Base-by-base conservation (phyloP, 129 eudicot genomes). In the Artemisia tridentata region DNA sequence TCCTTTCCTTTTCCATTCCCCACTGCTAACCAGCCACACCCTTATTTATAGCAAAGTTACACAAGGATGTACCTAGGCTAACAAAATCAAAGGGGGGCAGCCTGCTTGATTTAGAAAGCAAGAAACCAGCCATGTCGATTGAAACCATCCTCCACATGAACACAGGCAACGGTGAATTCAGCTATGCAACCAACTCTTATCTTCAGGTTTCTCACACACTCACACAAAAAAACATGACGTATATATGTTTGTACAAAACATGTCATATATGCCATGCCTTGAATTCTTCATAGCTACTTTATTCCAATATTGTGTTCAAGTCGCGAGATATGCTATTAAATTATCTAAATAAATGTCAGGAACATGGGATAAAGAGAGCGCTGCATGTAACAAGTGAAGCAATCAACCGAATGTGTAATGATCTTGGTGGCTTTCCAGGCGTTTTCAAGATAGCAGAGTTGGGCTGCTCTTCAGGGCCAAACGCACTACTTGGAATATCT, bases 381-480 rank as follows among this genome's bases (percentile, higher is more conserved):
- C 23, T 57, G 11, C 38, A 63, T 7, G 52, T 57, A 18, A 43
- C 45, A 51, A 58, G 65, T 15, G 77, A 72, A 18, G 68, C 78
- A 27, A 45, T 79, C n/a, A 56, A 18, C n/a, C 20, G 17, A n/a
- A 17, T 66, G 8, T 50, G 43, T 31, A 53, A 65, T 7, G 69
- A 56, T 41, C 52, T 59, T 25, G 45, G 61, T 4, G 71, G 71
- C 21, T 18, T n/a, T 18, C 63, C 69, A 12, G 2, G 47, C 25
- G 65, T 63, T 62, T 72, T 59, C 57, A 72, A 61, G 27, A 46
- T 65, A 55, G 82, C 74, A 27, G 82, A 79, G 18, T 31, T 79
- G 65, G 82, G 82, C 41, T 79, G 82, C 41, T 79, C 82, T 31
- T 64, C 82, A 1, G 78, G 65, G 63, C 74, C 51, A 12, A 79